Evolutionary conservation across 176 grass and related monocot species (phyloP).

Genomic region (Carex parvula): DNA sequence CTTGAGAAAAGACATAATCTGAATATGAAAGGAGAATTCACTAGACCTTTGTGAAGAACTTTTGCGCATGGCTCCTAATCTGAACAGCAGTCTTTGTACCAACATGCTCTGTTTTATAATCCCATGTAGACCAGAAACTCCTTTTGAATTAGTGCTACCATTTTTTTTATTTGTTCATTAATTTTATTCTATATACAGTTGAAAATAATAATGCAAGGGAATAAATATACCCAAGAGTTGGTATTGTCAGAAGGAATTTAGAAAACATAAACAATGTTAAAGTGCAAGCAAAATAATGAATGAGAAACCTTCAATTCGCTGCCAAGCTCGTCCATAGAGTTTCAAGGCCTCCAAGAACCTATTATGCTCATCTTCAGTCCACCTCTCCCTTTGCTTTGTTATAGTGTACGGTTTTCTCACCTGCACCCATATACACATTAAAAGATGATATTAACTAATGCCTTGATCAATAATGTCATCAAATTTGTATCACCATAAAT

Average conservation of each 20-base stretch:
- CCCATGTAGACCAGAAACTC: conserved; percentile 1
- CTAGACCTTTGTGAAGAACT: conserved; percentile 97
- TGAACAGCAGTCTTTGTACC: conserved; percentile 97
- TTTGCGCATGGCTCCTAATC: conserved; percentile 98
- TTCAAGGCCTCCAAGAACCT: conserved; percentile 89
- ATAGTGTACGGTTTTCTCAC: conserved; percentile 93
- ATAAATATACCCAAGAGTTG: conserved; percentile 7
- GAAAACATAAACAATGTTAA: not conserved
- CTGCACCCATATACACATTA: conserved; percentile 37
- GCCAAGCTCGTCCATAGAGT: conserved; percentile 93
- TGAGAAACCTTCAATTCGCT: conserved; percentile 89
- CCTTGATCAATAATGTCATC: not conserved
- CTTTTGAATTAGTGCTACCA: conserved; percentile 18
- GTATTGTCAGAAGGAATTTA: not conserved
- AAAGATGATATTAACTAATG: not conserved
- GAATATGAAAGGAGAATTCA: conserved; percentile 33
- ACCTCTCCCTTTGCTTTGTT: conserved; percentile 89
- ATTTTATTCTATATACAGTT: not conserved
- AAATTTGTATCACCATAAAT: not conserved
- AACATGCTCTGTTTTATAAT: conserved; percentile 69
- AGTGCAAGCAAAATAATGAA: conserved; percentile 17
- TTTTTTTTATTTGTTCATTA: conserved; percentile 12
- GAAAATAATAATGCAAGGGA: conserved; percentile 29
- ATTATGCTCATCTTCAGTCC: conserved; percentile 95
- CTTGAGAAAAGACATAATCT: not conserved